Conservation (phyloP, 2,329 filamentous ascomycete species). For the Gremmenia infestans region DNA sequence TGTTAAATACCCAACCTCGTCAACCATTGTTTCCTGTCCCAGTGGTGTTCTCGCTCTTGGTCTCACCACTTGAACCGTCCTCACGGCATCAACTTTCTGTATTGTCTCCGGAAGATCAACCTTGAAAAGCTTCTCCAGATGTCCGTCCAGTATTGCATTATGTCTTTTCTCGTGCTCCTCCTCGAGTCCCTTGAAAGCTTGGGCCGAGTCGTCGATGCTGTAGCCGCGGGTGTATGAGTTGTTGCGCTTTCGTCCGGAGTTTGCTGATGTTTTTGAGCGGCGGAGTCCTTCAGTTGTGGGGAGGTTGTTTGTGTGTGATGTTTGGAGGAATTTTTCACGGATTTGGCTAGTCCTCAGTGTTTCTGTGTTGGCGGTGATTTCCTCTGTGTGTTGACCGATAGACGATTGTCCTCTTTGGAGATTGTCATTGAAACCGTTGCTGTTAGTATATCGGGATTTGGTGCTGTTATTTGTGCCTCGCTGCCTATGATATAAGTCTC, state of each 20-base stretch:
- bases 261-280: not conserved
- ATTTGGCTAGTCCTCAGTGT: too few relatives aligned
- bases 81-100: not conserved
- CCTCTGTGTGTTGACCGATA: too few relatives aligned
- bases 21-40: too few relatives aligned
- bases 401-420: too few relatives aligned
- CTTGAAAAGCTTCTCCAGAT: slow-evolving; percentile 1
- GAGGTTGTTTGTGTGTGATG: not conserved
- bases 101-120: not conserved
- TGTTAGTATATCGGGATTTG: not conserved
- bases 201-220: not conserved
- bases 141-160: slow-evolving; percentile 1
- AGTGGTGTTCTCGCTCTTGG: too few relatives aligned
- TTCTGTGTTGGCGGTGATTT: too few relatives aligned
- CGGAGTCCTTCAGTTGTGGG: not conserved
- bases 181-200: not conserved
- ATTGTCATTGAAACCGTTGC: too few relatives aligned
- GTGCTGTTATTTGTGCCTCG: not conserved
- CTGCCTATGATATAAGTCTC: not conserved
- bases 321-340: too few relatives aligned
- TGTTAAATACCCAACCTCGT: too few relatives aligned
- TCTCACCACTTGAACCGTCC: not conserved
- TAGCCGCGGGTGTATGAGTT: not conserved
- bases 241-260: not conserved
- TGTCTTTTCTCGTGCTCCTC: not conserved